A percentile compares a stretch with the other conserved stretches of the same genome.
These are phyloP conservation scores for Fagus crenata DNA, from an alignment of 306 rosid species.

Conservation along the genomic window DNA sequence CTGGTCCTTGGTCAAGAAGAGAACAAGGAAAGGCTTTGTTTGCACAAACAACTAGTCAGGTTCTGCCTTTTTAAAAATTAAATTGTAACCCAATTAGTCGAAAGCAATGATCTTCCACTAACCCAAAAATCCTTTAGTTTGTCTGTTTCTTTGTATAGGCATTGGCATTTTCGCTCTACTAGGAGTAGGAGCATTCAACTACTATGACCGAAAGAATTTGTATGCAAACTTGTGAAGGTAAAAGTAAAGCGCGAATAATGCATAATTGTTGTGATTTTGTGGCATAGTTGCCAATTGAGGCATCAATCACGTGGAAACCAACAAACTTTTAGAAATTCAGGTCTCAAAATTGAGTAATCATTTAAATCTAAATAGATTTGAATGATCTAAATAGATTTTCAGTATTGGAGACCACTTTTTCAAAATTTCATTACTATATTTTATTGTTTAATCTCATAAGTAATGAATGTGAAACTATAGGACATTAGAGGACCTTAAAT, in stretches of 20 bases:
- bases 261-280: not conserved
- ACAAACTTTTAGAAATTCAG: not conserved
- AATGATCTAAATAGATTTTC: no score
- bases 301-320: not conserved
- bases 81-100: not conserved
- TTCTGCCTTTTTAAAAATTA: not conserved
- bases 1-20: slow-evolving; percentile 14
- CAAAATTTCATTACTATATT: no score
- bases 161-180: no score
- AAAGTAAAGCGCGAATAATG: not conserved
- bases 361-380: no score
- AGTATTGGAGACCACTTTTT: no score
- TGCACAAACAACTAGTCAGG: not conserved
- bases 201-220: not conserved
- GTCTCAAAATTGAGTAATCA: no score
- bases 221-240: not conserved
- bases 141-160: not conserved
- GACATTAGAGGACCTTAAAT: not conserved
- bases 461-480: not conserved
- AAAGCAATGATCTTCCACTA: slow-evolving; percentile 6
- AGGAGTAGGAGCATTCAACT: not conserved
- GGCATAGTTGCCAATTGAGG: not conserved
- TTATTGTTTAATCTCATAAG: no score
- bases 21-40: slow-evolving; percentile 19
- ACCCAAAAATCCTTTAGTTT: not conserved